Conservation (phyloP, 176 grass and related monocot genomes). For the Elymus sibiricus region DNA sequence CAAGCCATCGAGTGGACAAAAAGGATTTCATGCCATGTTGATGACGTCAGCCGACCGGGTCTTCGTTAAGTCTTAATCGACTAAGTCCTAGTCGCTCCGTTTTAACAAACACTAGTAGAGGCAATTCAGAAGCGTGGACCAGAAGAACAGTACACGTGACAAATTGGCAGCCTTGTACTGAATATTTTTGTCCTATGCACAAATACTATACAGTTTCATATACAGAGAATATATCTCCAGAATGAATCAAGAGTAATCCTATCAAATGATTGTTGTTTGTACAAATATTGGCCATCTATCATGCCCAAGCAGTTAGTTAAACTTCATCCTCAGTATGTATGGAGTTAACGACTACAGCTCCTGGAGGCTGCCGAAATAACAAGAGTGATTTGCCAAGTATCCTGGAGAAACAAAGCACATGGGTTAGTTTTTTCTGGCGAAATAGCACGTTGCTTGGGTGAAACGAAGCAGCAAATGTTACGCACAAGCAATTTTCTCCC, state of each 20-base stretch:
- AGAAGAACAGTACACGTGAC: not conserved
- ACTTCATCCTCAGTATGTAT: slow-evolving; percentile 11
- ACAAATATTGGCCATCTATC: not conserved
- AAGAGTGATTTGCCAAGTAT: not conserved
- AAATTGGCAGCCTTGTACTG: not conserved
- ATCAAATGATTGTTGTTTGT: not conserved
- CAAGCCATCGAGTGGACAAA: too few relatives aligned
- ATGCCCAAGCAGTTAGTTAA: slow-evolving; percentile 17
- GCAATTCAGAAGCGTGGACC: not conserved
- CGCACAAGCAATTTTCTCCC: not conserved
- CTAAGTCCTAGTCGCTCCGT: too few relatives aligned
- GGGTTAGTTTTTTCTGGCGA: not conserved
- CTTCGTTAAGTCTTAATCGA: too few relatives aligned
- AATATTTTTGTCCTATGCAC: not conserved
- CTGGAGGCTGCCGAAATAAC: not conserved
- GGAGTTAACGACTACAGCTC: too few relatives aligned
- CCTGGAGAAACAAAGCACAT: not conserved
- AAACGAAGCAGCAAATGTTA: too few relatives aligned
- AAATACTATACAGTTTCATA: slow-evolving; percentile 29
- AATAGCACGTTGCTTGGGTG: too few relatives aligned
- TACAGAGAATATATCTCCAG: not conserved
- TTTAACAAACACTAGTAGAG: too few relatives aligned
- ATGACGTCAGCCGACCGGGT: too few relatives aligned
- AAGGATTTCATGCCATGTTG: too few relatives aligned
- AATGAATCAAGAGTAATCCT: slow-evolving; percentile 12